A percentile compares a stretch with the other conserved stretches of the same genome.
phyloP scores from a whole-genome alignment of 176 grass and related monocot genomes.

The Puya raimondii region DNA sequence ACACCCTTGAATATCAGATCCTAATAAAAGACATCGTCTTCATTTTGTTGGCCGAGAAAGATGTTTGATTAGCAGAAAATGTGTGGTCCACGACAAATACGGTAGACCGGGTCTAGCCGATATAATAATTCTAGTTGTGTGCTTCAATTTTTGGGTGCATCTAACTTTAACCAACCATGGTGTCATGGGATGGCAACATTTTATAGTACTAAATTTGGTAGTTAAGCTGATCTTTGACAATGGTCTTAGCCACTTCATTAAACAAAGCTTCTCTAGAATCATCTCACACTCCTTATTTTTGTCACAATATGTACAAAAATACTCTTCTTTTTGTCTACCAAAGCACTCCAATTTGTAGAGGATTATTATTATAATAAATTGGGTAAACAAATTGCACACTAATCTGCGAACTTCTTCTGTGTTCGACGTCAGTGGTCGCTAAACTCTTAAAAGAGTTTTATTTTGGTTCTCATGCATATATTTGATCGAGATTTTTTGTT shows the following conservation, averaged over 20 bases:
- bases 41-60: too few relatives aligned
- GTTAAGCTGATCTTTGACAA: slow-evolving; percentile 1
- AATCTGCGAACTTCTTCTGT: too few relatives aligned
- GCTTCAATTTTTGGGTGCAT: background rate
- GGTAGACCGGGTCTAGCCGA: background rate
- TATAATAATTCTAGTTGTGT: background rate
- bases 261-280: background rate
- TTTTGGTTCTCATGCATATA: too few relatives aligned
- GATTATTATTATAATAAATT: too few relatives aligned
- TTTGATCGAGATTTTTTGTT: too few relatives aligned
- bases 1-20: too few relatives aligned
- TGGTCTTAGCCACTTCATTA: background rate
- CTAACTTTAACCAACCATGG: background rate
- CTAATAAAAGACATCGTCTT: too few relatives aligned
- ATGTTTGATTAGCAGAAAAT: background rate
- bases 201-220: background rate
- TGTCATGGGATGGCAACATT: background rate
- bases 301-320: background rate
- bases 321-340: too few relatives aligned
- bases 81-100: background rate
- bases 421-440: too few relatives aligned
- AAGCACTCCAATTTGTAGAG: too few relatives aligned
- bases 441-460: too few relatives aligned
- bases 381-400: too few relatives aligned
- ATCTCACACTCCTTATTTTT: background rate